phyloP scores from a whole-genome alignment of 2,329 filamentous ascomycete genomes.

The Cladophialophora psammophila region DNA sequence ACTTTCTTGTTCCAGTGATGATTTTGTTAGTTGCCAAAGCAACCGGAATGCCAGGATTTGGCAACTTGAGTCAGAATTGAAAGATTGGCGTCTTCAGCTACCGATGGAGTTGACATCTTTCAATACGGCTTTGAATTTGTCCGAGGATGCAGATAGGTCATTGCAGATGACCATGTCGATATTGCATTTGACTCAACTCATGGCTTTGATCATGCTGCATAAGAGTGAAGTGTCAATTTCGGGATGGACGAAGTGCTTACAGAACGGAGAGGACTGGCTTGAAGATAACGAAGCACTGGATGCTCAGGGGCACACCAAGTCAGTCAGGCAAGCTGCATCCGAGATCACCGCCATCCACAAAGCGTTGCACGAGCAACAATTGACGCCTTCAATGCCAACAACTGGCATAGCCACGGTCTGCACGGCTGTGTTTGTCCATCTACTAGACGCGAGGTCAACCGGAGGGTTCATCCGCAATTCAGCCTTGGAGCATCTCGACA shows the following conservation, averaged over 20 bases:
- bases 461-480: constrained; percentile 2
- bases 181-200: constrained; percentile 8
- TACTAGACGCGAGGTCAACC: constrained; percentile 14
- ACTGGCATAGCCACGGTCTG: constrained; percentile 14
- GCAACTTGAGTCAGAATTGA: constrained; percentile 24
- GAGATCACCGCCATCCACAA: constrained; percentile 19
- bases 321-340: constrained; percentile 13
- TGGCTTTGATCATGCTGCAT: constrained; percentile 21
- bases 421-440: constrained; percentile 19
- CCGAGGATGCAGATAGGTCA: constrained; percentile 19
- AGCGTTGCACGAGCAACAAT: constrained; percentile 12
- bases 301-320: constrained; percentile 18
- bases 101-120: constrained; percentile 13
- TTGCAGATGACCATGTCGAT: constrained; percentile 18
- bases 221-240: constrained; percentile 13
- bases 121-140: constrained; percentile 11
- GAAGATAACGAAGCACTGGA: constrained; percentile 11
- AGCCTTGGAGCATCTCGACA: constrained; percentile 17
- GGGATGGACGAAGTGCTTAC: constrained; percentile 3
- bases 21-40: neutral
- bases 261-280: constrained; percentile 10
- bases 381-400: constrained; percentile 10
- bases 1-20: constrained; percentile 3
- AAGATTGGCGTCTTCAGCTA: constrained; percentile 21
- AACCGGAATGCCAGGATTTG: constrained; percentile 15